These are phyloP conservation scores for Calonectria multiphialidica DNA, from an alignment of 2,329 filamentous ascomycete species.

Conservation along the genomic window DNA sequence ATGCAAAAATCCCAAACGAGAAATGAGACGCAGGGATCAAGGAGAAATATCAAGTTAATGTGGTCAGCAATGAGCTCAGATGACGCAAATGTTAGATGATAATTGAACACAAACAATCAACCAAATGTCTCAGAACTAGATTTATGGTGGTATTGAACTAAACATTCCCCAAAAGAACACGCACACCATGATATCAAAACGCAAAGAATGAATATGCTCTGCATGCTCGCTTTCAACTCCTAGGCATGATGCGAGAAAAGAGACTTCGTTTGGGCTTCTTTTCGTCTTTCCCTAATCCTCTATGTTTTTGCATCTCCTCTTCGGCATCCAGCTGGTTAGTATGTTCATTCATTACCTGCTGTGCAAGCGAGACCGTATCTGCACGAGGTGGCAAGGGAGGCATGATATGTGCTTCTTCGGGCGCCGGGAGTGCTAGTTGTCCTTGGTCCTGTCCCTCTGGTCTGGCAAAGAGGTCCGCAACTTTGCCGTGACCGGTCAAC, in stretches of 20 bases:
- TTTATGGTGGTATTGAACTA: neutral
- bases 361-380: neutral
- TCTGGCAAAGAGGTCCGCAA: constrained; percentile 62
- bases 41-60: too few relatives aligned
- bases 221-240: neutral
- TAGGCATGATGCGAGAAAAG: neutral
- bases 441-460: neutral
- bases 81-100: too few relatives aligned
- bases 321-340: neutral
- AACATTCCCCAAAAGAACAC: neutral
- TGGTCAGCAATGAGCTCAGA: too few relatives aligned
- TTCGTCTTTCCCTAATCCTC: constrained; percentile 30
- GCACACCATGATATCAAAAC: neutral
- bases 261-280: constrained; percentile 2
- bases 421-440: neutral
- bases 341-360: neutral
- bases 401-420: neutral
- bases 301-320: neutral
- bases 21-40: too few relatives aligned
- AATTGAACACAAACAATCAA: too few relatives aligned
- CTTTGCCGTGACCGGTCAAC: constrained; percentile 61
- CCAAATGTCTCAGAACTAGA: too few relatives aligned
- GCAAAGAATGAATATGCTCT: too few relatives aligned
- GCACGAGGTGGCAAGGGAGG: neutral
- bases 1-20: too few relatives aligned